A percentile compares a stretch with the other conserved stretches of the same genome.
phyloP scores from a whole-genome alignment of 2,329 filamentous ascomycete species.

The Alternaria longipes region DNA sequence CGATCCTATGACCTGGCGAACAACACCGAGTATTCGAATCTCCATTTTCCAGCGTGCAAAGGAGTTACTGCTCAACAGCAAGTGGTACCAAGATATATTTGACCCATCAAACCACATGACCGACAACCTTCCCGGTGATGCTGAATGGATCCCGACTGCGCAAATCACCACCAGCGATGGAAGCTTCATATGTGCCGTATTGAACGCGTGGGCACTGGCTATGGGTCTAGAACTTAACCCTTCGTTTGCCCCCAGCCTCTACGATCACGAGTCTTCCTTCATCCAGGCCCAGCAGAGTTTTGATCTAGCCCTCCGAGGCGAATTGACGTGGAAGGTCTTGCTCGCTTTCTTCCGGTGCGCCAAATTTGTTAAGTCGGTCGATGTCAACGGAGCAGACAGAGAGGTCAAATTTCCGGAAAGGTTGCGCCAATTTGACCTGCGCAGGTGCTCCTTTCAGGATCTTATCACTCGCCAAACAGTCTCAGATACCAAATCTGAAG shows the following conservation, averaged over 20 bases:
- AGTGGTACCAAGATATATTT: slow-evolving; percentile 6
- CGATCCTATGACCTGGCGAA: slow-evolving; percentile 17
- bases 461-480: not conserved
- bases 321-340: slow-evolving; percentile 21
- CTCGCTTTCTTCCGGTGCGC: slow-evolving; percentile 20
- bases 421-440: slow-evolving; percentile 16
- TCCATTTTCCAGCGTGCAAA: not conserved
- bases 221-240: slow-evolving; percentile 24
- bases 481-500: not conserved
- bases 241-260: slow-evolving; percentile 4
- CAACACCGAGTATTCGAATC: not conserved
- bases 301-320: slow-evolving; percentile 6
- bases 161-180: not conserved
- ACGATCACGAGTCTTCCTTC: slow-evolving; percentile 10
- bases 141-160: slow-evolving; percentile 14
- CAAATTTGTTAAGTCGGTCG: slow-evolving; percentile 7
- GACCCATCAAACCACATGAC: slow-evolving; percentile 1
- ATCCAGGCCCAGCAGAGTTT: slow-evolving; percentile 16
- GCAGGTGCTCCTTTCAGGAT: not conserved
- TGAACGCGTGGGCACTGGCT: slow-evolving; percentile 32
- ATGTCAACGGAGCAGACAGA: not conserved
- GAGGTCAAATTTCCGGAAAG: not conserved
- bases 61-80: not conserved
- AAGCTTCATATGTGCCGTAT: slow-evolving; percentile 13
- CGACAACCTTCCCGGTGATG: not conserved